Conservation (phyloP, 176 grass and related monocot species). For the Urochloa ruziziensis region DNA sequence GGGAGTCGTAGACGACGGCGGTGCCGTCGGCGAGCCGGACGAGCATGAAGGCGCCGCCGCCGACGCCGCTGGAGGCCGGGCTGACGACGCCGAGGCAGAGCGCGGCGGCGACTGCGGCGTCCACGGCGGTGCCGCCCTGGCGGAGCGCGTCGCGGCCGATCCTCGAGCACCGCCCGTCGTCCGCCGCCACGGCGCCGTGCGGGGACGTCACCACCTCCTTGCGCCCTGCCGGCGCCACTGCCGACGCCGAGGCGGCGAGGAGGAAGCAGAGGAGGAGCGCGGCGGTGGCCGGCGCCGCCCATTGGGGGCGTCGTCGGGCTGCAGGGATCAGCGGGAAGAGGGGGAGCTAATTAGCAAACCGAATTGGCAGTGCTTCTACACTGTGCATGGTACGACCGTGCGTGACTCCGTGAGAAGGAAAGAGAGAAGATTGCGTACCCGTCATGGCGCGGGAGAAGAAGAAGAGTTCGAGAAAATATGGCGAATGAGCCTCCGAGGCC, state of each 20-base stretch:
- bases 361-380: not conserved
- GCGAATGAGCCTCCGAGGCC: not conserved
- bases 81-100: constrained; percentile 90
- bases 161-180: constrained; percentile 74
- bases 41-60: constrained; percentile 94
- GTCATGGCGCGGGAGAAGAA: constrained; percentile 4
- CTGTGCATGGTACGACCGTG: not conserved
- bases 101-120: constrained; percentile 55
- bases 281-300: not conserved
- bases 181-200: constrained; percentile 73
- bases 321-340: not conserved
- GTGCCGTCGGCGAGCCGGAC: constrained; percentile 52
- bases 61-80: constrained; percentile 85
- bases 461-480: not conserved
- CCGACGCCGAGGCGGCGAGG: not conserved
- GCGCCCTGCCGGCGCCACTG: not conserved
- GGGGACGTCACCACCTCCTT: constrained; percentile 53
- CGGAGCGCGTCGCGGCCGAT: constrained; percentile 64
- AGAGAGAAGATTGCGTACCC: not conserved
- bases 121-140: constrained; percentile 65
- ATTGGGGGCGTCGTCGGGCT: constrained; percentile 20
- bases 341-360: not conserved
- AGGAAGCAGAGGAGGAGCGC: constrained; percentile 12
- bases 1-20: constrained; percentile 57
- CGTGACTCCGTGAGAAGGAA: not conserved